phyloP scores from a whole-genome alignment of 768 basidiomycete genomes.

The Asterophora lycoperdoides region DNA sequence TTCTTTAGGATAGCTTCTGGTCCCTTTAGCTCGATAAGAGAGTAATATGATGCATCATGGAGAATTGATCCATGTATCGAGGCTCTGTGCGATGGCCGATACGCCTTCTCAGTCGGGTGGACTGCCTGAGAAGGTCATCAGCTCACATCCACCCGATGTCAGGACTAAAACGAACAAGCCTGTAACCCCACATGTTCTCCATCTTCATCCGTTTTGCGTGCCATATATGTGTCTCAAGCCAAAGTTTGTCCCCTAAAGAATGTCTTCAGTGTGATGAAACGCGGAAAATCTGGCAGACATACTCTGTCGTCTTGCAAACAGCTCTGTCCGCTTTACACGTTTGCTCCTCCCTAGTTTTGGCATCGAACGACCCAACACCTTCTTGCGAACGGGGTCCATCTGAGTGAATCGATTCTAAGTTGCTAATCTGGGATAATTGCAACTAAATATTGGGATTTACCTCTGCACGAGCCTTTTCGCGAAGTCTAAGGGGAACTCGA shows the following conservation, averaged over 20 bases:
- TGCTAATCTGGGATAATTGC: background rate
- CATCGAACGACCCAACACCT: conserved; percentile 37
- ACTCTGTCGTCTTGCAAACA: conserved; percentile 76
- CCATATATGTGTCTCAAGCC: conserved; percentile 97
- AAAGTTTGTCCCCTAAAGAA: conserved; percentile 69
- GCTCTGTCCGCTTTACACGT: conserved; percentile 51
- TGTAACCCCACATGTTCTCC: conserved; percentile 89
- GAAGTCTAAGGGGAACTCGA: conserved; percentile 79
- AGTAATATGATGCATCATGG: conserved; percentile 87
- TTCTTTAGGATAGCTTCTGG: conserved; percentile 48
- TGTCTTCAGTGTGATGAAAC: background rate
- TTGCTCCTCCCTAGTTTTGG: conserved; percentile 64
- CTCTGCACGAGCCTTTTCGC: conserved; percentile 80
- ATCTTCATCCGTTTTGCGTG: conserved; percentile 97
- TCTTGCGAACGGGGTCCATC: conserved; percentile 47
- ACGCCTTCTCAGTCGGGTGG: conserved; percentile 88
- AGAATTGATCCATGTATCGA: conserved; percentile 80
- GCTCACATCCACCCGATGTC: background rate
- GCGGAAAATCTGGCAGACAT: conserved; percentile 9
- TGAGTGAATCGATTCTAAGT: conserved; percentile 16
- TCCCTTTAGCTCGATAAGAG: conserved; percentile 71
- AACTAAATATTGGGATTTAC: conserved; percentile 35
- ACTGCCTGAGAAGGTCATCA: conserved; percentile 49
- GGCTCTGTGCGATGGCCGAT: conserved; percentile 88
- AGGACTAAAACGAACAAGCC: conserved; percentile 50